phyloP scores from a whole-genome alignment of 163 green algal species.

The Prototheca cutis region DNA sequence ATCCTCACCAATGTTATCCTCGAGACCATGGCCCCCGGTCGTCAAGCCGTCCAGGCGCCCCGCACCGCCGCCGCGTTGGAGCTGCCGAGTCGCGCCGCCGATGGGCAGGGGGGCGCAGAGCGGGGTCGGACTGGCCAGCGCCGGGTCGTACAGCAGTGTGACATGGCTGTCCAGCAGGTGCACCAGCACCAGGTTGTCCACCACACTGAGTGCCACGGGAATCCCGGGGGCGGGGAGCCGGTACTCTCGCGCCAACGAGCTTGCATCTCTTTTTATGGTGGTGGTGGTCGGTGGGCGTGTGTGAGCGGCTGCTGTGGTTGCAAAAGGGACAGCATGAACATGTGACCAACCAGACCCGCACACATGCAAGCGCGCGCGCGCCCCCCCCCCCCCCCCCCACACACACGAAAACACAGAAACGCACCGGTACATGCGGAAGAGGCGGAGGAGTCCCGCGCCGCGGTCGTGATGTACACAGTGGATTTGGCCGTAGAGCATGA shows the following conservation, averaged over 20 bases:
- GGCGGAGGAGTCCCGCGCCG: constrained; percentile 2
- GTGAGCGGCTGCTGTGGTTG: too few species aligned
- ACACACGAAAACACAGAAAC: too few species aligned
- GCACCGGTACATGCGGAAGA: constrained; percentile 20
- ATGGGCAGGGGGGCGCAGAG: not conserved
- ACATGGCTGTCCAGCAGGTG: not conserved
- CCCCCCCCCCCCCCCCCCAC: too few species aligned
- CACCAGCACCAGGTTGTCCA: constrained; percentile 18
- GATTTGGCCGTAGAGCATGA: constrained; percentile 11
- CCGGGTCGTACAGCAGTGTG: not conserved
- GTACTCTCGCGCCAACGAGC: constrained; percentile 4
- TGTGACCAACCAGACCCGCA: too few species aligned
- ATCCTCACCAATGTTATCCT: too few species aligned
- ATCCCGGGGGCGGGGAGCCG: constrained; percentile 1
- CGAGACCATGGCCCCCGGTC: too few species aligned
- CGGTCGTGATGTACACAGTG: constrained; percentile 9
- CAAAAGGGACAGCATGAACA: too few species aligned
- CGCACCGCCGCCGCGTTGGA: not conserved
- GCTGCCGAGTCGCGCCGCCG: not conserved
- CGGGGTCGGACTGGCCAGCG: not conserved
- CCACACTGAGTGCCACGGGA: constrained; percentile 9
- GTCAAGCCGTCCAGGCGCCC: too few species aligned
- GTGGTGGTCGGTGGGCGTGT: too few species aligned
- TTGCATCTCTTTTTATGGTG: too few species aligned
- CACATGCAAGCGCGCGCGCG: too few species aligned